Conservation (phyloP, 1,284 basidiomycete species). For the Ustilago cynodontis region DNA sequence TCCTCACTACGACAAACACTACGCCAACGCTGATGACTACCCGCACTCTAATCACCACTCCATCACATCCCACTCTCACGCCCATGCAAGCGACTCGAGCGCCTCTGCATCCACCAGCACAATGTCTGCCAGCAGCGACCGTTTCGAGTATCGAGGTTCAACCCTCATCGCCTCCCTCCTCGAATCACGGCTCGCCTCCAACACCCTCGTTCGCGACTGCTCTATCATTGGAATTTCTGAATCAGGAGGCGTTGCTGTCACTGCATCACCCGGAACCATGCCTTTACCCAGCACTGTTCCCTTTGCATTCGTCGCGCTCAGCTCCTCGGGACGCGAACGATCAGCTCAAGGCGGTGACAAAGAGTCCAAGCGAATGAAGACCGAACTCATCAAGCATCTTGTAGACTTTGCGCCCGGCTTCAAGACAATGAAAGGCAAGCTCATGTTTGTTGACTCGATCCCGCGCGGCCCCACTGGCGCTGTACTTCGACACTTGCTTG, state of each 20-base stretch:
- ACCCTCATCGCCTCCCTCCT: constrained; percentile 22
- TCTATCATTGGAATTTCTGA: constrained; percentile 40
- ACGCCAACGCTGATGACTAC: constrained; percentile 16
- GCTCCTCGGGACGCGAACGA: constrained; percentile 29
- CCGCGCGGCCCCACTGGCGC: constrained; percentile 18
- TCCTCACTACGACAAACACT: constrained; percentile 2
- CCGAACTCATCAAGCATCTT: constrained; percentile 41
- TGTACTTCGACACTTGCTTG: constrained; percentile 21
- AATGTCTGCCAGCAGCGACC: constrained; percentile 11
- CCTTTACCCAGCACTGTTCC: constrained; percentile 11
- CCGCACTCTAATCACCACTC: background rate
- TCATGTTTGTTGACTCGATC: constrained; percentile 45
- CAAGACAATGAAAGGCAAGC: constrained; percentile 45
- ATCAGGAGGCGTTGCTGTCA: constrained; percentile 18
- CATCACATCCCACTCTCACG: background rate
- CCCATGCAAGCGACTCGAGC: background rate
- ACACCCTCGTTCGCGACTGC: constrained; percentile 46
- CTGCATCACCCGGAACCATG: constrained; percentile 1
- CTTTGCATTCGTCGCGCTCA: constrained; percentile 39
- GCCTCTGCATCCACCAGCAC: constrained; percentile 12
- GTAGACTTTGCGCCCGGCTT: constrained; percentile 33
- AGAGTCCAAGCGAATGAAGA: constrained; percentile 44
- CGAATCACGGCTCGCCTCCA: constrained; percentile 22
- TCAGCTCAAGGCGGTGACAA: constrained; percentile 46
- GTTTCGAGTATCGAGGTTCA: constrained; percentile 28